phyloP scores from a whole-genome alignment of 768 basidiomycete species.

The Pleurotus eryngii region DNA sequence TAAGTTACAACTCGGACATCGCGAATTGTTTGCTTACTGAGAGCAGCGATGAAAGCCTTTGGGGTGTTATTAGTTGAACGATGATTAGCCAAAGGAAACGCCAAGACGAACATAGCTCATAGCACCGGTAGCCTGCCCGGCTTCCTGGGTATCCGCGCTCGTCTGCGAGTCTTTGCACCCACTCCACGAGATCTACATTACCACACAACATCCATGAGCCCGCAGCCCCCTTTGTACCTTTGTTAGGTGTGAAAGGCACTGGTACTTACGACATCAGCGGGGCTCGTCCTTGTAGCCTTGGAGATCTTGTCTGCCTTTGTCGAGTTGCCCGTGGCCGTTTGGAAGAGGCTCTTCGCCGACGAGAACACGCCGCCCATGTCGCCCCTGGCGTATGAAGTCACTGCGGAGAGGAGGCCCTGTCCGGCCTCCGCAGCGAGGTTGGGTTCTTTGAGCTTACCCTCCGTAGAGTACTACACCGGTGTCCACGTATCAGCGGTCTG shows the following conservation, averaged over 20 bases:
- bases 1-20: neutral
- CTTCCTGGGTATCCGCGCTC: constrained; percentile 73
- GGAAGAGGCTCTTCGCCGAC: constrained; percentile 71
- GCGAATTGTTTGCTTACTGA: constrained; percentile 38
- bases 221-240: too few relatives aligned
- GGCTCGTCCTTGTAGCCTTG: constrained; percentile 65
- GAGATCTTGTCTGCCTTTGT: constrained; percentile 62
- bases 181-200: constrained; percentile 72
- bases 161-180: constrained; percentile 81
- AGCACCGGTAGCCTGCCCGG: constrained; percentile 67
- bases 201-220: neutral
- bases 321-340: constrained; percentile 64
- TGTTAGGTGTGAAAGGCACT: neutral
- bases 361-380: constrained; percentile 79
- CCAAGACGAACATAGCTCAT: constrained; percentile 66
- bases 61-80: too few relatives aligned
- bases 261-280: constrained; percentile 78
- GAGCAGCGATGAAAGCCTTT: constrained; percentile 58
- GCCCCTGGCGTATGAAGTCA: constrained; percentile 70
- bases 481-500: too few relatives aligned
- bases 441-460: constrained; percentile 94
- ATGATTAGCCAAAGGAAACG: too few relatives aligned
- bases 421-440: constrained; percentile 87
- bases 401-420: constrained; percentile 76
- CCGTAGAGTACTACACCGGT: constrained; percentile 74